Evolutionary conservation across 2,329 filamentous ascomycete species (phyloP).

Genomic region (Rugonectria rugulosa): DNA sequence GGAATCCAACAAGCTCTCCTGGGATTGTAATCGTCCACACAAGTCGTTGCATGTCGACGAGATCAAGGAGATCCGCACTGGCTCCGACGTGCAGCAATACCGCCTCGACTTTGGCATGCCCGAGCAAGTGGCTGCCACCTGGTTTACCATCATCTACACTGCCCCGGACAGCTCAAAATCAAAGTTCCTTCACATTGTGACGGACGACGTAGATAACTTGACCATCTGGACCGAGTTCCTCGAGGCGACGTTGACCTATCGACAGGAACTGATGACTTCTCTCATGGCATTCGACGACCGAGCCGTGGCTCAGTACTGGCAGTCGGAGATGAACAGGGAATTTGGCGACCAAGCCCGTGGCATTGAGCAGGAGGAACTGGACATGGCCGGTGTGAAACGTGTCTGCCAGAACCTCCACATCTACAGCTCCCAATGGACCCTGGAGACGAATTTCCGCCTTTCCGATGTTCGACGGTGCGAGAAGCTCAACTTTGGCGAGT

Average conservation of each 20-base stretch:
- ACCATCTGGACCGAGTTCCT: slow-evolving; percentile 84
- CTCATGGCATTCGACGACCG: slow-evolving; percentile 85
- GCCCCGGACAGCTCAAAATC: slow-evolving; percentile 80
- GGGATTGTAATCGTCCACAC: slow-evolving; percentile 79
- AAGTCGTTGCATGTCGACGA: slow-evolving; percentile 96
- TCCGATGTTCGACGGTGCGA: slow-evolving; percentile 72
- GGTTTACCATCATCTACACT: slow-evolving; percentile 91
- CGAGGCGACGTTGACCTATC: slow-evolving; percentile 82
- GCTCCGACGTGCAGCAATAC: slow-evolving; percentile 86
- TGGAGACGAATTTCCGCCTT: slow-evolving; percentile 76
- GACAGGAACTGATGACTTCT: slow-evolving; percentile 89
- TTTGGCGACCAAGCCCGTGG: slow-evolving; percentile 60
- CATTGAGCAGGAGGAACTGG: slow-evolving; percentile 73
- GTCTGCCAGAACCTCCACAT: slow-evolving; percentile 92
- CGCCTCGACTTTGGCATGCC: slow-evolving; percentile 81
- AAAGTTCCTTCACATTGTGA: slow-evolving; percentile 89
- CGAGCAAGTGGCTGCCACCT: slow-evolving; percentile 71
- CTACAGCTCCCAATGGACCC: slow-evolving; percentile 79
- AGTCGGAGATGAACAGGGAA: slow-evolving; percentile 78
- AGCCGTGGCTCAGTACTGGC: slow-evolving; percentile 86
- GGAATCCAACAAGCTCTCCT: slow-evolving; percentile 84
- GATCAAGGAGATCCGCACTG: slow-evolving; percentile 87
- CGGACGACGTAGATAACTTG: slow-evolving; percentile 75
- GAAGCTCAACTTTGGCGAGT: slow-evolving; percentile 79
- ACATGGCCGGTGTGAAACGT: slow-evolving; percentile 79